Evolutionary conservation across 371 early-diverging fungal species (phyloP), one percentile per base, ranked within the genome.

Genomic region (Apophysomyces sp.): DNA sequence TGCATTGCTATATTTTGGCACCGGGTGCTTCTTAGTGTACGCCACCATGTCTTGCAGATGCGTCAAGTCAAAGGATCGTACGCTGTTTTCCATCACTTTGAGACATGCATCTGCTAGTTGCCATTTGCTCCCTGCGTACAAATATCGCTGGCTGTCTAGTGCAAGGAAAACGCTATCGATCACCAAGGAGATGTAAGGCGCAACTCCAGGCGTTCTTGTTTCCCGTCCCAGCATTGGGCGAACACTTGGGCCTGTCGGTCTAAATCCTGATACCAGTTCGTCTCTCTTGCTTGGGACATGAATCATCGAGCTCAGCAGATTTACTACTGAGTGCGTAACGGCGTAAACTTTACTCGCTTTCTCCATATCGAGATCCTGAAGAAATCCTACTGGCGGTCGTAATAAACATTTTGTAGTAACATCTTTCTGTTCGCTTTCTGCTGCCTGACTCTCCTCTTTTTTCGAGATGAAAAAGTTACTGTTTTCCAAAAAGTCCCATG

Each of bases 251-350:
- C 80, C 76, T 27, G 65, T 30, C 29, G 72, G 39, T 51, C 61
- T 32, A 62, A 77, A 74, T 24, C 83, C 75, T 59, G 64, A 36
- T 16, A 76, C 51, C 57, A 85, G 58, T 58, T 76, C 63, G 53
- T 69, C 59, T 49, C 65, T 60, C 27, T 72, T 68, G 21, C 72
- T 58, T 66, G 88, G 78, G 6, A 80, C 71, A 49, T 93, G 90
- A 27, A 92, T 84, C 11, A 95, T 81, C n/a, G 86, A 70, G 6
- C 80, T 82, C 24, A 98, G 68, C 2, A 97, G 80, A 7, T 82
- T 73, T 9, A 95, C 67, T 61, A 95, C 90, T 1, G 96, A 89
- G 9, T 89, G 65, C 0, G 95, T 96, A 71, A 94, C 93, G 0
- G 92, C 89, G 66, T 91, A 98, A 0, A 86, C 82, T 59, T 90